Percentiles rank a stretch among this genome's conserved stretches.
These are phyloP conservation scores for Hortiboletus flavorubellus DNA, from an alignment of 768 basidiomycete genomes.

Conservation along the genomic window DNA sequence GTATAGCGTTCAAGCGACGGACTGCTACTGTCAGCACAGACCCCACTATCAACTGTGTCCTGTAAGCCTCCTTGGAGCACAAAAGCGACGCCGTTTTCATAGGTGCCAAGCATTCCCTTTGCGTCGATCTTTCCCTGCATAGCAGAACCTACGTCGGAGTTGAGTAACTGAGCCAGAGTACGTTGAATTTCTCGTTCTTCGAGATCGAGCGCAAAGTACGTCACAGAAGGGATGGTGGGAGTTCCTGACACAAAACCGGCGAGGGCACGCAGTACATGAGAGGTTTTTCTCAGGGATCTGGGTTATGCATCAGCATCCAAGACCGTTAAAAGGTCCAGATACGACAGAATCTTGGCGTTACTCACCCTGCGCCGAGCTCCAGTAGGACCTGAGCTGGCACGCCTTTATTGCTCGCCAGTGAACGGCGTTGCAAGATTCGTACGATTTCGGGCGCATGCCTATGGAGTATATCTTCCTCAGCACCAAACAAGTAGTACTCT, in stretches of 20 bases:
- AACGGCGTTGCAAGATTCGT: constrained; percentile 55
- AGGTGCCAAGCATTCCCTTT: constrained; percentile 89
- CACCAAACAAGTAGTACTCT: constrained; percentile 88
- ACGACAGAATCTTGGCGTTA: neutral
- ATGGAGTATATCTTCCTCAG: constrained; percentile 85
- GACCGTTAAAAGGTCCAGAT: neutral
- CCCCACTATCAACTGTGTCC: constrained; percentile 4
- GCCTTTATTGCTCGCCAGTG: constrained; percentile 12
- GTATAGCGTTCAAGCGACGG: constrained; percentile 10
- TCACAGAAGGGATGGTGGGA: constrained; percentile 48
- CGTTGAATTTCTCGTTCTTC: constrained; percentile 83
- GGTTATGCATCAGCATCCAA: constrained; percentile 8
- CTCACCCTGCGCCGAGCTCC: constrained; percentile 95
- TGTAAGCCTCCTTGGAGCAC: constrained; percentile 45
- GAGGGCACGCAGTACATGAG: constrained; percentile 72
- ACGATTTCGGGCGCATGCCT: constrained; percentile 72
- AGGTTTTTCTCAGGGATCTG: constrained; percentile 87
- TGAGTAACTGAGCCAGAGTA: constrained; percentile 64
- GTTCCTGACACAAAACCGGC: constrained; percentile 47
- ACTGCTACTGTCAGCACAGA: neutral
- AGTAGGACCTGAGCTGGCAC: constrained; percentile 59
- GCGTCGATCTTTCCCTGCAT: constrained; percentile 72
- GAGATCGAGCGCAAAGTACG: constrained; percentile 91
- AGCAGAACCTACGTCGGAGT: constrained; percentile 57
- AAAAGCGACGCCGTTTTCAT: constrained; percentile 83